Evolutionary conservation across 306 rosid genomes (phyloP), one percentile per base, ranked within the genome.

Genomic region (Cicer judaicum): DNA sequence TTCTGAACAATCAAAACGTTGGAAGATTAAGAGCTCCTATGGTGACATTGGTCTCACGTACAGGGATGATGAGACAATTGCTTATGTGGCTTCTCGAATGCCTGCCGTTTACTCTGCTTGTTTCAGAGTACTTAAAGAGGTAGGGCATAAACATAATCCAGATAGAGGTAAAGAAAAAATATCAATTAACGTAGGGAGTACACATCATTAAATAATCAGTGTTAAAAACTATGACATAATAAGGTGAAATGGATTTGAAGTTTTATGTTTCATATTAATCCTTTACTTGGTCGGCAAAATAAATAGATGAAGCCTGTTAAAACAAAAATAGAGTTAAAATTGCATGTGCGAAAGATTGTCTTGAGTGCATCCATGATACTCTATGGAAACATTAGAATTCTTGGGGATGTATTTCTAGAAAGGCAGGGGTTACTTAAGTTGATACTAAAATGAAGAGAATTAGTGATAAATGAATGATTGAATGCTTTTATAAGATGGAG

Each of bases 41-140:
- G 97, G 99, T 2, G 99, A 95, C 74, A 86, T 89, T 36, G 99
- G 99, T 14, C 89, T 95, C 24, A 79, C 79, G 6, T 90, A 89
- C 47, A 80, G 83, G 65, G 91, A 89, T 54, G 93, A 87, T 5
- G 96, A 95, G 89, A 89, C 99, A 19, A 55, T 76, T 66, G 93
- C 99, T 67, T 95, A 95, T 75, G 96, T 90, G 8, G 97, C 96
- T 60, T 88, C 98, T 18, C 84, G 98, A 16, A 94, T 94, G 98
- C 99, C 98, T 65, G 96, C 99, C 19, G 96, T 94, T 38, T 94
- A 86, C 88, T 94, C 95, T 80, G 92, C 98, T 16, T 94, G 99
- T 78, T 74, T 85, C 78, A 80, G 96, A 90, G 96, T 92, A 41
- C 93, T 94, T 64, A 89, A 84, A 72, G 97, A 94, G 98, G 98